These are phyloP conservation scores for Fusarium multiceps DNA, from an alignment of 2,329 filamentous ascomycete genomes.

Conservation along the genomic window DNA sequence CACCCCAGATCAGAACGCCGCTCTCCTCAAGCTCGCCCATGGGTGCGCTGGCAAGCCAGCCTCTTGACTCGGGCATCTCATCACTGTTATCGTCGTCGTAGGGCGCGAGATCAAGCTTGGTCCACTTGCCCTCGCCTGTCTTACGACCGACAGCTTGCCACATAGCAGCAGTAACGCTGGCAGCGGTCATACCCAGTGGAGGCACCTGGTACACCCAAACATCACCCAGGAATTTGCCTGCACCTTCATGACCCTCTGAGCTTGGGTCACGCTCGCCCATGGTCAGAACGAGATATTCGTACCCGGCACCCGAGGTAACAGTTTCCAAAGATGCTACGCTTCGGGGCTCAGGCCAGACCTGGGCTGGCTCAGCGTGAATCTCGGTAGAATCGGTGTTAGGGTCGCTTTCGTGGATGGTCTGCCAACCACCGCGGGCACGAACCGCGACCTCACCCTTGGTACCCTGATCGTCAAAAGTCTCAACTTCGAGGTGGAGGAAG, in stretches of 20 bases:
- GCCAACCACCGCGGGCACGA: conserved; percentile 64
- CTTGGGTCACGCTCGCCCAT: conserved; percentile 68
- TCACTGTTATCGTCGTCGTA: conserved; percentile 65
- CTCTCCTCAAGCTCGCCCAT: conserved; percentile 70
- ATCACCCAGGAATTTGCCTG: conserved; percentile 67
- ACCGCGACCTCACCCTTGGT: conserved; percentile 63
- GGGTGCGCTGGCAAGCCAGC: conserved; percentile 67
- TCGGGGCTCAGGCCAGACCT: conserved; percentile 63
- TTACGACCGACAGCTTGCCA: conserved; percentile 63
- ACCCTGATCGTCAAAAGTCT: conserved; percentile 63
- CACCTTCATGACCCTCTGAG: conserved; percentile 60
- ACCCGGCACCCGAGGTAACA: conserved; percentile 67
- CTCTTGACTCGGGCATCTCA: conserved; percentile 63
- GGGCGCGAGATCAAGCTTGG: conserved; percentile 58
- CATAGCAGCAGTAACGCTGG: conserved; percentile 67
- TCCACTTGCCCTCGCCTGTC: conserved; percentile 70
- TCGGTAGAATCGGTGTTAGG: conserved; percentile 50
- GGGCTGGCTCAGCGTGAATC: conserved; percentile 49
- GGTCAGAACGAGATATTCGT: conserved; percentile 71
- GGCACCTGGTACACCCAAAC: conserved; percentile 74
- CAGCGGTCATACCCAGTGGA: conserved; percentile 63
- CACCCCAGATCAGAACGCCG: conserved; percentile 70
- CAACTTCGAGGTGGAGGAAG: conserved; percentile 68
- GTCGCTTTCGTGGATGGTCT: conserved; percentile 59
- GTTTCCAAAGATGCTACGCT: conserved; percentile 66